These are phyloP conservation scores for Chrysopogon serrulatus DNA, from an alignment of 176 grass and related monocot species.

Conservation along the genomic window DNA sequence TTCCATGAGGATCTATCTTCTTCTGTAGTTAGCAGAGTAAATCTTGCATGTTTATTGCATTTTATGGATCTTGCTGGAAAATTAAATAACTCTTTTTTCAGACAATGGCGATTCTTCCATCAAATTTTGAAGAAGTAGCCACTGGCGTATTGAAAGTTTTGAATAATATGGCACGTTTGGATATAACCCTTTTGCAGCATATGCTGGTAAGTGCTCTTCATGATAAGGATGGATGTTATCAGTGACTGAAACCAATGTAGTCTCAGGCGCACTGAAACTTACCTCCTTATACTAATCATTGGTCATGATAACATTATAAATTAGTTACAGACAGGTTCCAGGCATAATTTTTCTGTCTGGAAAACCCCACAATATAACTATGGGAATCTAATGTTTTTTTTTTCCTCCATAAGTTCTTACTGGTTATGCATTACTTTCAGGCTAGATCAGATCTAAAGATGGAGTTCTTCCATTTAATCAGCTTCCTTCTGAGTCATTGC, in stretches of 20 bases:
- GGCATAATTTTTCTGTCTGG: constrained; percentile 16
- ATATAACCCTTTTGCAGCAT: constrained; percentile 87
- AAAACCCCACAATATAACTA: background rate
- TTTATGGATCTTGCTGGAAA: constrained; percentile 17
- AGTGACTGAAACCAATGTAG: background rate
- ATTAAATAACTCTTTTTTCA: constrained; percentile 37
- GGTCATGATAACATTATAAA: constrained; percentile 8
- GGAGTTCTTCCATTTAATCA: constrained; percentile 99
- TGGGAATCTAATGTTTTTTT: constrained; percentile 1
- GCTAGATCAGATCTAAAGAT: constrained; percentile 96
- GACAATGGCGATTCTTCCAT: constrained; percentile 81
- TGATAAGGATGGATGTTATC: background rate
- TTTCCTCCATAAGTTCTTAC: constrained; percentile 1
- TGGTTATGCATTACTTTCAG: constrained; percentile 53
- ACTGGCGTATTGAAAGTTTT: constrained; percentile 97
- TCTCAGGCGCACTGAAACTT: background rate
- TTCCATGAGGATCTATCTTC: background rate
- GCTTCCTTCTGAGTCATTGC: constrained; percentile 96
- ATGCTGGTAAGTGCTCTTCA: constrained; percentile 77
- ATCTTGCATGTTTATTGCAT: background rate
- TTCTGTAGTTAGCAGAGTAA: constrained; percentile 1
- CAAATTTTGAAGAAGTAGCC: constrained; percentile 99
- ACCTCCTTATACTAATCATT: background rate
- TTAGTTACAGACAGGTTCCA: background rate
- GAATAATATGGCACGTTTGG: constrained; percentile 87